Evolutionary conservation across 1,139 yeast species (phyloP), one percentile per base, ranked within the genome.

Genomic region (Hemisphaericaspora lyxosophila): DNA sequence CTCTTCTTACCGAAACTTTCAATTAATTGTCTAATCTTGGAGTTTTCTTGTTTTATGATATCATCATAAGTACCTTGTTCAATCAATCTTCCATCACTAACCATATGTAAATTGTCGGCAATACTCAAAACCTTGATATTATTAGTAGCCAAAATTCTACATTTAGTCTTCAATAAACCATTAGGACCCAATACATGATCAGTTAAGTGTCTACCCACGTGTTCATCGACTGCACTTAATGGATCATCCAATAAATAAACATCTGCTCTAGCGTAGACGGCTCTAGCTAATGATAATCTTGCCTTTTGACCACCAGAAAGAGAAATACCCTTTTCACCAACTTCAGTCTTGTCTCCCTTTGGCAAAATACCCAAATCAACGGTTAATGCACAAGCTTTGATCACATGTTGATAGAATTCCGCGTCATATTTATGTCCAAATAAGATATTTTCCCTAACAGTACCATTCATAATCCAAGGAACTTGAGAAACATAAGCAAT

Each of bases 401-500:
- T 46, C 2, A 67, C 65, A 35, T 47, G 50, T 12, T 58, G 44
- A 49, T 60, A 48, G 66, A 69, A 44, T 42, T 51, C 41, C 42
- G 46, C 38, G 45, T 55, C 54, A 57, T 60, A 45, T 41, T 45
- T 54, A 58, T 49, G 50, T 51, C 79, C 65, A 55, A 64, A 59
- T 43, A 61, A 42, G 67, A 66, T 64, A 40, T 66, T 66, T 29
- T 66, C 70, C 41, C 55, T 61, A 9, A 65, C 62, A 4, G 67
- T 49, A 5, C 68, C 69, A 47, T 66, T 65, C 59, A 62, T 60
- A 29, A 65, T 62, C 97, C 97, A 92, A 2, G 97, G 75, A 37
- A 70, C 72, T 64, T 92, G 98, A 3, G 97, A 85, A 31, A 86
- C 96, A 62, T 90, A 92, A 0, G 97, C 97, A 30, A 89, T 71